Conservation (phyloP, 75 land plant genomes). For the Selaginella moellendorffii region DNA sequence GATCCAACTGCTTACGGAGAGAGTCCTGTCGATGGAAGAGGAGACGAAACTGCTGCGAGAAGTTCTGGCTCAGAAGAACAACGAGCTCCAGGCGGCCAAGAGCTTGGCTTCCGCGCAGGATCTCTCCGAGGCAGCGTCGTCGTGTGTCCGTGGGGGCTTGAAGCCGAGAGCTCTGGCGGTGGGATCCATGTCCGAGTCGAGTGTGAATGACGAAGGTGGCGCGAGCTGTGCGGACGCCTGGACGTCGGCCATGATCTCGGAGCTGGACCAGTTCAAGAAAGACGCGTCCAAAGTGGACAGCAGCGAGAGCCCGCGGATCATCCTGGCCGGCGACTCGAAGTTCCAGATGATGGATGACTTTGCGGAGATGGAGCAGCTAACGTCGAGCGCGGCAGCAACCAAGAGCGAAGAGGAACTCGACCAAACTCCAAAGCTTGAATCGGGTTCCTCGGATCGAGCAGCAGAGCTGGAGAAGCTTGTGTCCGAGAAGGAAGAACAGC, state of each 20-base stretch:
- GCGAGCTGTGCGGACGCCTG: conserved; percentile 16
- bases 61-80: conserved; percentile 9
- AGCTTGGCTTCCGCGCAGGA: too few relatives aligned
- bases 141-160: background rate
- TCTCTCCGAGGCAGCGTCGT: background rate
- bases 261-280: conserved; percentile 19
- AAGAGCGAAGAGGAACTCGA: background rate
- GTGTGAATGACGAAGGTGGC: background rate
- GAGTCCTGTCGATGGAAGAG: background rate
- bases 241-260: conserved; percentile 17
- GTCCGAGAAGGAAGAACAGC: background rate
- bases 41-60: conserved; percentile 4
- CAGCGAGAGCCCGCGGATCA: background rate
- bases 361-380: conserved; percentile 3
- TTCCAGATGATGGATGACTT: conserved; percentile 2
- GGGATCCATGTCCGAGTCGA: background rate
- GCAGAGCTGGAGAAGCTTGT: background rate
- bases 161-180: background rate
- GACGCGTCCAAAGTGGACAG: background rate
- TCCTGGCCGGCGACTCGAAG: background rate
- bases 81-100: conserved; percentile 5
- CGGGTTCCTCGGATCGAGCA: too few relatives aligned
- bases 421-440: too few relatives aligned
- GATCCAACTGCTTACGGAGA: background rate
- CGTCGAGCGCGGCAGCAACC: background rate